Base-by-base conservation (phyloP, 495 filamentous ascomycete genomes). In the Aspergillus conjunctus region DNA sequence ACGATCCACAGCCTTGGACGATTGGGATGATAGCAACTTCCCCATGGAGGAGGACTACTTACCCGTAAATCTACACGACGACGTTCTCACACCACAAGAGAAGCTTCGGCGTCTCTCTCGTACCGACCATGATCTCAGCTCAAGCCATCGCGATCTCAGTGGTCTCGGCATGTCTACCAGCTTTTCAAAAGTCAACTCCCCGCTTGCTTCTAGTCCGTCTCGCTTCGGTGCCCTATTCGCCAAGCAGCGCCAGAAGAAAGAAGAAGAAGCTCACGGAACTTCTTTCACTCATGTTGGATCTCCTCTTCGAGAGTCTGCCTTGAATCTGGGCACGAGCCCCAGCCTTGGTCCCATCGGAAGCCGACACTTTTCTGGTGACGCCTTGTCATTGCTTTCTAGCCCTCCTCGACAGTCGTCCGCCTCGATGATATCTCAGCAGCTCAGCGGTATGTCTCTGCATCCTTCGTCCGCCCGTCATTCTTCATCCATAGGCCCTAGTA, bases 31-130 rank as follows among this genome's bases (percentile, higher is more conserved):
- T 59, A 86, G 87, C 54, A 85, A 90, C 51, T 96, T 96, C 69
- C 82, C 90, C 21, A 93, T 93, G 73, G 93, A 98, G 71, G 94
- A 98, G 65, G 93, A 98, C 65, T 91, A 92, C 64, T 76, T 98
- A 8, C 94, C 94, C 1, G 88, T 87, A 37, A 88, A 89, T 43
- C 77, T 98, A 60, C 89, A 92, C 63, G 94, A 98, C 61, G 94
- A 98, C 68, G 85, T 98, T 39, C 83, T 98, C 54, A 98, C 93
- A 0, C 91, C 92, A 5, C 89, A 93, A 56, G 93, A 97, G 70
- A 90, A 91, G 67, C 87, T 89, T 64, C 87, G 94, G 50, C 82
- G 93, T 39, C 86, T 91, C 20, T 97, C 94, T 12, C 84, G 88
- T 18, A 85, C 84, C 15, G 85, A 85, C 20, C 79, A 87, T 61